Conservation (phyloP, 1,139 yeast species). For the Hyphopichia burtonii region DNA sequence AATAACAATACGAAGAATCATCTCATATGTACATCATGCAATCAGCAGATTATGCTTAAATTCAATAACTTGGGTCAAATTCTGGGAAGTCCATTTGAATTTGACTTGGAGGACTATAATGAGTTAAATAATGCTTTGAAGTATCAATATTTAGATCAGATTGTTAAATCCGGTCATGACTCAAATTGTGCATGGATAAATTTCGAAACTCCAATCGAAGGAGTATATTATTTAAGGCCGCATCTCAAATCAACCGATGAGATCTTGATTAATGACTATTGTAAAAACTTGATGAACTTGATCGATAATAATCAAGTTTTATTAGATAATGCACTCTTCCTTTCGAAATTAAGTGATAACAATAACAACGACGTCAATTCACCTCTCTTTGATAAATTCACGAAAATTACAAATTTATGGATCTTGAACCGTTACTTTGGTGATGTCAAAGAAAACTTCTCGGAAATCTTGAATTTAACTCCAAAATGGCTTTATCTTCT, state of each 20-base stretch:
- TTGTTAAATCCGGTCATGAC: conserved; percentile 27
- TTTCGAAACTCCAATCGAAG: conserved; percentile 35
- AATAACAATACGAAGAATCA: conserved; percentile 27
- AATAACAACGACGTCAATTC: conserved; percentile 3
- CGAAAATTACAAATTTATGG: conserved; percentile 29
- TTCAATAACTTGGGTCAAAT: conserved; percentile 18
- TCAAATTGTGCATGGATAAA: conserved; percentile 37
- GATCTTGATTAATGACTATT: conserved; percentile 25
- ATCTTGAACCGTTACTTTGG: conserved; percentile 25
- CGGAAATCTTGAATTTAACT: conserved; percentile 16
- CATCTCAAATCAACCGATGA: conserved; percentile 32
- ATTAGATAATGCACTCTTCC: conserved; percentile 11
- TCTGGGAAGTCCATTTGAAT: conserved; percentile 13
- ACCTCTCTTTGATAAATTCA: conserved; percentile 13
- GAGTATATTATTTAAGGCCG: conserved; percentile 38
- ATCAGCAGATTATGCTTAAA: conserved; percentile 25
- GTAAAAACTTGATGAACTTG: conserved; percentile 26
- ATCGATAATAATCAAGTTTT: conserved; percentile 25
- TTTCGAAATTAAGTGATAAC: conserved; percentile 3
- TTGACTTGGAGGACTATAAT: conserved; percentile 21
- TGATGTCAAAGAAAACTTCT: conserved; percentile 36
- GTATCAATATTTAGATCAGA: conserved; percentile 23
- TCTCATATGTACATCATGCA: conserved; percentile 35
- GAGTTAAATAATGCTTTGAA: conserved; percentile 24
- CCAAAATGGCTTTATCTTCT: conserved; percentile 35